Percentiles rank a stretch among this genome's conserved stretches.
These are phyloP conservation scores for Solanum pinnatisectum DNA, from an alignment of 257 asterid species.

Conservation along the genomic window DNA sequence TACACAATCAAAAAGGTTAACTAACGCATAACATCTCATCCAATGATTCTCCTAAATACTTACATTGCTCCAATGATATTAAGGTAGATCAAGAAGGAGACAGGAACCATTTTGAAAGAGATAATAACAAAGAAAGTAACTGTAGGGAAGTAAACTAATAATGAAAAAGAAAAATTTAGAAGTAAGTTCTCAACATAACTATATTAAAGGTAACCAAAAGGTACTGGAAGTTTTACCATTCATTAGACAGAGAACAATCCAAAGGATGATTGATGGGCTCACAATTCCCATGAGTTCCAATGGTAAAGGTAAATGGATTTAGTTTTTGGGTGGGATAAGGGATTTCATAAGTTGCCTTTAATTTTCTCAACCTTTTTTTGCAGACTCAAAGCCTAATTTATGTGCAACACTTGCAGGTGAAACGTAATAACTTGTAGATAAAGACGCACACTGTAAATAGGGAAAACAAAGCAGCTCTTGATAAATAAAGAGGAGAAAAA, in stretches of 20 bases:
- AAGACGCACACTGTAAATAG: too few species aligned
- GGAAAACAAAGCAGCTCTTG: too few species aligned
- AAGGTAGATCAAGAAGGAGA: not conserved
- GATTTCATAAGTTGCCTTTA: too few species aligned
- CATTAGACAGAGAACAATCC: slow-evolving; percentile 73
- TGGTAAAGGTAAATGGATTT: slow-evolving; percentile 93
- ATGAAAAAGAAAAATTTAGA: not conserved
- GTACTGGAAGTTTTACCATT: slow-evolving; percentile 43
- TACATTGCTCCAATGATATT: not conserved
- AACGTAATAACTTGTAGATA: too few species aligned
- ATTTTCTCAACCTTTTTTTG: too few species aligned
- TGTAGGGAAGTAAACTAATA: not conserved
- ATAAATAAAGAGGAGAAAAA: too few species aligned
- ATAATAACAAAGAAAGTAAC: not conserved
- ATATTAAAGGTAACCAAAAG: not conserved
- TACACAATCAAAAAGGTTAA: too few species aligned
- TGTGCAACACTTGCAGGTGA: too few species aligned
- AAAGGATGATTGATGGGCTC: slow-evolving; percentile 77
- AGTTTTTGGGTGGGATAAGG: too few species aligned
- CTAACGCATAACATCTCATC: too few species aligned
- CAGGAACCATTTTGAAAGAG: not conserved
- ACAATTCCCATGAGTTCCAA: slow-evolving; percentile 97
- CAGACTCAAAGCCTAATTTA: too few species aligned
- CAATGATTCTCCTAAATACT: not conserved
- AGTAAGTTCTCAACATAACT: not conserved